Percentiles rank a stretch among this genome's conserved stretches.
Evolutionary conservation across 1,284 basidiomycete species (phyloP).

Genomic region (Cutaneotrichosporon cutaneum): DNA sequence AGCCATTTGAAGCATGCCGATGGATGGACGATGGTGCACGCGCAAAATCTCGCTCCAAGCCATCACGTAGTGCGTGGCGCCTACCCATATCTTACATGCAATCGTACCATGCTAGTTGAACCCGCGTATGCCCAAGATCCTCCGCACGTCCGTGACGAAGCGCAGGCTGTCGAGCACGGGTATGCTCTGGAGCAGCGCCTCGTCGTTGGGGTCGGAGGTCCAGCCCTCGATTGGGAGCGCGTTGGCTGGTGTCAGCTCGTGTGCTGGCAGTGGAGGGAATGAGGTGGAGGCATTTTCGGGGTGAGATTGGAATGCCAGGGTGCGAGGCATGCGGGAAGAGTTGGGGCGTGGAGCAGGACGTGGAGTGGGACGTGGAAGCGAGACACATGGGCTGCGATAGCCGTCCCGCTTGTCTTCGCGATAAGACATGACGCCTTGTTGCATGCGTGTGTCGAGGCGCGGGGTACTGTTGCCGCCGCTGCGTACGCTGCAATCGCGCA

Average conservation of each 20-base stretch:
- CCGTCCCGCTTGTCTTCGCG: background rate
- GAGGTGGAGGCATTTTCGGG: background rate
- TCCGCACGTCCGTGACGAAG: constrained; percentile 92
- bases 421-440: background rate
- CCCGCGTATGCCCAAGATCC: constrained; percentile 74
- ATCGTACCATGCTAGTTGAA: constrained; percentile 26
- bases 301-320: background rate
- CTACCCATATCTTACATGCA: constrained; percentile 9
- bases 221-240: constrained; percentile 99
- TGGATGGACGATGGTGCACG: too few species aligned
- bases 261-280: background rate
- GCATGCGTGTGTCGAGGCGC: background rate
- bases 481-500: background rate
- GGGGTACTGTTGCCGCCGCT: too few species aligned
- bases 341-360: too few species aligned
- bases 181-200: constrained; percentile 90
- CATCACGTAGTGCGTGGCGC: too few species aligned
- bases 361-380: background rate
- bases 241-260: constrained; percentile 64
- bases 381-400: background rate
- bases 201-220: constrained; percentile 96
- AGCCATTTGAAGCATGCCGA: too few species aligned
- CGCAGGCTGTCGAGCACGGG: constrained; percentile 93
- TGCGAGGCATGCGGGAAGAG: background rate
- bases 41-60: too few species aligned